Evolutionary conservation across 2,329 filamentous ascomycete genomes (phyloP), one percentile per base, ranked within the genome.

Genomic region (Colletotrichum simmondsii): DNA sequence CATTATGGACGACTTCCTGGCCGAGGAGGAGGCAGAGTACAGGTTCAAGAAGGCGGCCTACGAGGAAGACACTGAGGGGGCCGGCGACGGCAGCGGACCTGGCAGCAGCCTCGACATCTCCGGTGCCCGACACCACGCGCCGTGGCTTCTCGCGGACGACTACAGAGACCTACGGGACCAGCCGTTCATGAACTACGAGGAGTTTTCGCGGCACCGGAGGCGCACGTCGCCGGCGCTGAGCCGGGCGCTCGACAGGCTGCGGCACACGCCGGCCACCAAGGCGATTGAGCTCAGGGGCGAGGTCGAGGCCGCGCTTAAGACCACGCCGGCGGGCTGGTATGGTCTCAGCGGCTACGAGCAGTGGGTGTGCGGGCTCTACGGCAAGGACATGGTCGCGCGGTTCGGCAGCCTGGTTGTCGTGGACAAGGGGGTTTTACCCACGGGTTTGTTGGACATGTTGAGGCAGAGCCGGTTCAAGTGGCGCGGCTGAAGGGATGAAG

Each of bases 391-490:
- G 78, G 79, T 79, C 58, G 77, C 80, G 66, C 77, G 77, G 49
- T 85, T 85, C 79, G 84, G 84, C 0, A 82, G 83, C 1, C 68
- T 85, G 65, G 78, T 78, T 35, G 77, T 86, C 61, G 83, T 84
- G 4, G 82, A 85, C 71, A 76, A 78, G 58, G 81, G 82, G 2
- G 65, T 85, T 63, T 73, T 86, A 70, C 84, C 84, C 8, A 81
- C 82, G 75, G 83, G 83, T 4, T 76, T 85, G 76, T 78, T 85
- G 59, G 78, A 78, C 69, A 78, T 84, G 75, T 74, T 85, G 75
- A 76, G 79, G 76, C 79, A 77, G 77, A 82, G 79, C 72, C 79
- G 78, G 71, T 81, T 79, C 57, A 78, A 81, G 73, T 85, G 83
- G 82, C 77, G 82, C 58, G 82, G 80, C 2, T 84, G 66, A 78